phyloP scores from a whole-genome alignment of 768 basidiomycete genomes.

The Panus rudis region DNA sequence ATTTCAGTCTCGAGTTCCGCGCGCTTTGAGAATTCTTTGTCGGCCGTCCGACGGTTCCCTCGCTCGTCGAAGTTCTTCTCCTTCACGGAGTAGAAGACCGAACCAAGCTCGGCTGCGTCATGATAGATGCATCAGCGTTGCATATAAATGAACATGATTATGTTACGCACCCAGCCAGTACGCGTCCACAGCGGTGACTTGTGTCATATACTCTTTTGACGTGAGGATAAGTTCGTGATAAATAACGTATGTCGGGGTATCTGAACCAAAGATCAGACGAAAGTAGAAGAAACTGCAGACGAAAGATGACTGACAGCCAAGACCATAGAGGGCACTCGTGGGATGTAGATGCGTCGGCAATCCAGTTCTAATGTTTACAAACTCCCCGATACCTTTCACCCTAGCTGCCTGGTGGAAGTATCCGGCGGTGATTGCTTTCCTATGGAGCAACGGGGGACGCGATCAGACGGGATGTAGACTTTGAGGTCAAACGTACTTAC shows the following conservation, averaged over 20 bases:
- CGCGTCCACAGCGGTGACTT: constrained; percentile 95
- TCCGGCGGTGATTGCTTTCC: constrained; percentile 95
- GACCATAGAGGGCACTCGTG: constrained; percentile 91
- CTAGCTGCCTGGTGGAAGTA: constrained; percentile 99
- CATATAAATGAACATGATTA: background rate
- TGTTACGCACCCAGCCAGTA: constrained; percentile 83
- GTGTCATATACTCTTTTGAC: constrained; percentile 97
- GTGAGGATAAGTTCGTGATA: constrained; percentile 96
- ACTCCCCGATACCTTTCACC: constrained; percentile 98
- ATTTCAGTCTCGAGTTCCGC: constrained; percentile 92
- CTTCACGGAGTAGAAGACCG: constrained; percentile 95
- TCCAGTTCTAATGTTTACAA: constrained; percentile 93
- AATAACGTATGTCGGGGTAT: constrained; percentile 93
- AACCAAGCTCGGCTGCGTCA: constrained; percentile 77
- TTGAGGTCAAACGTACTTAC: constrained; percentile 29
- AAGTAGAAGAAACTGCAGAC: constrained; percentile 2
- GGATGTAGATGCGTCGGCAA: constrained; percentile 95
- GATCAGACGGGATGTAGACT: background rate
- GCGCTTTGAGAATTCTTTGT: constrained; percentile 85
- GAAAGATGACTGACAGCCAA: constrained; percentile 64
- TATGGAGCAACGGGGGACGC: constrained; percentile 25
- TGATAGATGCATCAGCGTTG: constrained; percentile 8
- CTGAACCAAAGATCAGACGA: constrained; percentile 31
- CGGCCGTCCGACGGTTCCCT: constrained; percentile 67
- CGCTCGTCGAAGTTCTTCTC: constrained; percentile 96